A percentile compares a stretch with the other conserved stretches of the same genome.
phyloP scores from a whole-genome alignment of 257 asterid genomes.

The Nicotiana knightiana region DNA sequence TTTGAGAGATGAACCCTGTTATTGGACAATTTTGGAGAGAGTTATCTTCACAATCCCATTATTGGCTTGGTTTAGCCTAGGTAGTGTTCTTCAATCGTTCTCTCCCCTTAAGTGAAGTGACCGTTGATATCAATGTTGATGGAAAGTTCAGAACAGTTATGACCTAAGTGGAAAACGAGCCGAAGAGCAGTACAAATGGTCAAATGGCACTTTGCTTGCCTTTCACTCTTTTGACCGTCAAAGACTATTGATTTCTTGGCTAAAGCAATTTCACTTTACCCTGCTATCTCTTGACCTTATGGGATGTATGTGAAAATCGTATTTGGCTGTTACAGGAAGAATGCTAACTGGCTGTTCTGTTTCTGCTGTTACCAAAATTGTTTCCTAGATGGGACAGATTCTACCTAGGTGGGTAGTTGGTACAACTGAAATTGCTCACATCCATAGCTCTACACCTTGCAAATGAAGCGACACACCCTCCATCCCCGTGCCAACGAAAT shows the following conservation, averaged over 20 bases:
- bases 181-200: not conserved
- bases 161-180: not conserved
- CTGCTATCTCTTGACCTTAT: not conserved
- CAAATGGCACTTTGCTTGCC: not conserved
- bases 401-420: not conserved
- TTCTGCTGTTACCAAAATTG: not conserved
- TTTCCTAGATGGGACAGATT: not conserved
- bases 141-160: not conserved
- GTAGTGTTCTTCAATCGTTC: not conserved
- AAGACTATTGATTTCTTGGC: not conserved
- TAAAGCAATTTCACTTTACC: not conserved
- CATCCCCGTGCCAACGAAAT: not conserved
- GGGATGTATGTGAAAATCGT: not conserved
- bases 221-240: not conserved
- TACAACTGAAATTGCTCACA: not conserved
- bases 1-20: not conserved
- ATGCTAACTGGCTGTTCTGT: not conserved
- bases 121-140: not conserved
- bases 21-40: not conserved
- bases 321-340: not conserved
- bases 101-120: not conserved
- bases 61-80: not conserved
- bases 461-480: not conserved
- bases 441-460: not conserved
- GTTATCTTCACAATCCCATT: not conserved